Base-by-base conservation (phyloP, 2,329 filamentous ascomycete genomes). In the Ophiostoma triangulosporum region DNA sequence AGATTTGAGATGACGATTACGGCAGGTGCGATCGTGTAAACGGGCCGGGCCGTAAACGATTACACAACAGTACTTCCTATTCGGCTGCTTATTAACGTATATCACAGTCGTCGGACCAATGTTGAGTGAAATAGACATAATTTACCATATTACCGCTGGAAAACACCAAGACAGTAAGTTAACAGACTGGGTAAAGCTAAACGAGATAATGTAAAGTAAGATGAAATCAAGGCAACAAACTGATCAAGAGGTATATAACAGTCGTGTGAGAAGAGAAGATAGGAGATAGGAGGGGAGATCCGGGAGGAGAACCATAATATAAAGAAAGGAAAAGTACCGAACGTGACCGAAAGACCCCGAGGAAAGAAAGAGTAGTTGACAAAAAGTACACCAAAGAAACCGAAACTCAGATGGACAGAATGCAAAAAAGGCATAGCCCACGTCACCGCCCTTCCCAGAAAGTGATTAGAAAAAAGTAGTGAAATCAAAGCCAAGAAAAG, bases 171-270 rank as follows among this genome's bases (percentile, higher is more conserved):
- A 22, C 17, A 38, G 35, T 3, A 17, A 45, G 1, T 46, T 17
- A 31, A 17, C 43, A 17, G 40, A 45, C 24, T 27, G 22, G 6
- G 12, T n/a, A 8, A 27, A 8, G 29, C 15, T 17, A 17, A 2
- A 17, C 29, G 29, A 31, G 29, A 31, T 31, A 31, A 31, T 11
- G 17, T 46, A 46, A 17, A 46, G 29, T n/a, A 31, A 46, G 29
- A 29, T 26, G 26, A 29, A 12, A 17, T 46, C 8, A 46, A 45
- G 6, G 43, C 26, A n/a, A 14, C 40, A 45, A 46, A 46, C 43
- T 46, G 43, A 29, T 29, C 43, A 46, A 45, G n/a, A 46, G 43
- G 43, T 46, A 46, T 46, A 46, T 29, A 46, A 46, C 43, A 29
- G n/a, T 14, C 43, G 8, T 29, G 17, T 14, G 40, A 45, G 40